Base-by-base conservation (phyloP, 1,139 yeast genomes). In the Kodamaea sp. region DNA sequence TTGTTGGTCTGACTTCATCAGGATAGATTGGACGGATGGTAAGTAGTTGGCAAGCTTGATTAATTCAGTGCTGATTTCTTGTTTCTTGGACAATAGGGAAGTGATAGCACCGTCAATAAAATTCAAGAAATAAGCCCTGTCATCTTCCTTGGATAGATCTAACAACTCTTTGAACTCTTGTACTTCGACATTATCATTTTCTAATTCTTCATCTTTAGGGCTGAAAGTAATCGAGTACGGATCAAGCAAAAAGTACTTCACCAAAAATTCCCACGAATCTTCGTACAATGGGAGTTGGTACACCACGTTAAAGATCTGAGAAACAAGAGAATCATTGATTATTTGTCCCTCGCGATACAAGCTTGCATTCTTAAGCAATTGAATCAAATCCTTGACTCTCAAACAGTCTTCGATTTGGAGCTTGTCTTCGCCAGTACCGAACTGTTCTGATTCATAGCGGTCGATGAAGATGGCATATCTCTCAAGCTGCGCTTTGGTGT, bases 191-290 rank as follows among this genome's bases (percentile, higher is more conserved):
- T 44, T 45, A 16, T 44, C 50, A 1, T 44, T 48, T 4, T 39
- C 42, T 4, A 38, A 28, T 3, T 34, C 41, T n/a, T 31, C 47
- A 7, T 43, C 44, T 9, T 34, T 39, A 2, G 47, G 34, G 7
- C 34, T 36, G 34, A 62, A 55, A 5, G 32, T 31, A 5, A 61
- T 39, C 1, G 74, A 57, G 0, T 76, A 65, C 3, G 65, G 39
- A 47, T 78, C 84, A 31, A 63, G 57, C 19, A 67, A 46, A 6
- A 69, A 48, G 42, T 68, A 76, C 2, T 61, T 52, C 1, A 74
- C 37, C 18, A 75, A 48, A 21, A 59, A 48, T 34, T 66, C 70
- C 63, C 71, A 61, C 3, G 59, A 39, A 15, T 48, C 41, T 4
- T 44, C 40, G 37, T 56, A 56, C 7, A 43, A 27, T 2, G 57